Conservation (phyloP, 1,284 basidiomycete genomes). For the Sanghuangporus weigelae region DNA sequence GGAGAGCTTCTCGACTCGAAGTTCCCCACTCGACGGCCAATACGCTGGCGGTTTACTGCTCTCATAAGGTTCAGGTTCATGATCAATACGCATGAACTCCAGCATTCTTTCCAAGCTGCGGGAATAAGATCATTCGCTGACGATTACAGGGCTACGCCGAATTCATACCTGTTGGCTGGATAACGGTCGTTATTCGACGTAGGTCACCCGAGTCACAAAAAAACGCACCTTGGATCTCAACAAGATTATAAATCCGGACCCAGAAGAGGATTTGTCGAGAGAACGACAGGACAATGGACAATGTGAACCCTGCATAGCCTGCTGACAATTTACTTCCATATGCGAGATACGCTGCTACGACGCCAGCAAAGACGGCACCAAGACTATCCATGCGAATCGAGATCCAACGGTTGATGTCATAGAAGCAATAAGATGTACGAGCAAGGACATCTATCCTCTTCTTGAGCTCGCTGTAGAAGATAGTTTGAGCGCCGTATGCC, state of each 20-base stretch:
- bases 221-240: slow-evolving; percentile 19
- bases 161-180: slow-evolving; percentile 14
- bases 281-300: slow-evolving; percentile 16
- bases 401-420: slow-evolving; percentile 23
- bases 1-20: slow-evolving; percentile 30
- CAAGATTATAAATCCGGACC: slow-evolving; percentile 19
- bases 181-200: not conserved
- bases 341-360: slow-evolving; percentile 18
- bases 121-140: not conserved
- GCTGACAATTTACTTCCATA: slow-evolving; percentile 16
- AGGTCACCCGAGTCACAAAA: not conserved
- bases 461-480: slow-evolving; percentile 19
- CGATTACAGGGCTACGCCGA: not conserved
- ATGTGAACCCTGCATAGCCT: slow-evolving; percentile 19
- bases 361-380: slow-evolving; percentile 19
- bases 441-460: slow-evolving; percentile 20
- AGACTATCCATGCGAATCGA: slow-evolving; percentile 17
- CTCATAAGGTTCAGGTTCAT: slow-evolving; percentile 31
- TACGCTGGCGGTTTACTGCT: slow-evolving; percentile 28
- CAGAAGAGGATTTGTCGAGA: slow-evolving; percentile 15
- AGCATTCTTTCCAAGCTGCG: slow-evolving; percentile 36
- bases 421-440: slow-evolving; percentile 19
- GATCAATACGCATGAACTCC: slow-evolving; percentile 37
- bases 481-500: slow-evolving; percentile 22
- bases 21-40: slow-evolving; percentile 39